Evolutionary conservation across 805 yeast genomes (phyloP), one percentile per base, ranked within the genome.

Genomic region (Wickerhamiella kurtzmanii): DNA sequence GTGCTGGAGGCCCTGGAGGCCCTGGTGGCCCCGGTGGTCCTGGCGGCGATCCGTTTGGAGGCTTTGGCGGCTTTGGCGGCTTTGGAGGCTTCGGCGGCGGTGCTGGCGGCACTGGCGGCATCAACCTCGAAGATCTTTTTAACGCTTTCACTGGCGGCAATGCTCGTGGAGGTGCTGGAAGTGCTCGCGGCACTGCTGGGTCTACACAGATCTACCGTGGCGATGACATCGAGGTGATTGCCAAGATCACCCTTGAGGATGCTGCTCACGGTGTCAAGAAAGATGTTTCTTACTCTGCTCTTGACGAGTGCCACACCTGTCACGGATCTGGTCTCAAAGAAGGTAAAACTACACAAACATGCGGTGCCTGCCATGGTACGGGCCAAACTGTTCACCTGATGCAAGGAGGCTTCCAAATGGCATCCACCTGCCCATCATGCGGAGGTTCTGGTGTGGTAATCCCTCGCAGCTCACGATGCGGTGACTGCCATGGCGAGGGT

Each of bases 381-480:
- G 99, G 99, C 3, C 81, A 88, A 35, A 77, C 81, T 16, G 82
- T 87, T 18, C 96, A 89, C 57, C 71, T 79, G 42, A 73, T 83
- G 60, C 80, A 80, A 55, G 96, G 94, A 3, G 97, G 97, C 0
- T 92, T 89, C 74, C 96, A 88, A 58, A 87, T 92, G 95, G 80
- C 95, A 2, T 79, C 95, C 0, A 86, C 96, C 11, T 92, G 99
- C 73, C 72, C 72, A 44, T 68, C 79, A 2, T 92, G 99, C 71
- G 78, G 74, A 41, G 99, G 99, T 37, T 69, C 83, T 4, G 99
- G 99, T 46, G 92, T 86, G 1, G 72, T 70, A 3, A 77, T 87
- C 44, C 74, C 79, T 42, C 70, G 73, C 17, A 66, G 69, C 13
- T 87, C 86, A 60, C 77, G 77, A 46, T 92, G 99, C 72, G 58